Conservation (phyloP, 2,329 filamentous ascomycete genomes). For the Penicillium sp. region DNA sequence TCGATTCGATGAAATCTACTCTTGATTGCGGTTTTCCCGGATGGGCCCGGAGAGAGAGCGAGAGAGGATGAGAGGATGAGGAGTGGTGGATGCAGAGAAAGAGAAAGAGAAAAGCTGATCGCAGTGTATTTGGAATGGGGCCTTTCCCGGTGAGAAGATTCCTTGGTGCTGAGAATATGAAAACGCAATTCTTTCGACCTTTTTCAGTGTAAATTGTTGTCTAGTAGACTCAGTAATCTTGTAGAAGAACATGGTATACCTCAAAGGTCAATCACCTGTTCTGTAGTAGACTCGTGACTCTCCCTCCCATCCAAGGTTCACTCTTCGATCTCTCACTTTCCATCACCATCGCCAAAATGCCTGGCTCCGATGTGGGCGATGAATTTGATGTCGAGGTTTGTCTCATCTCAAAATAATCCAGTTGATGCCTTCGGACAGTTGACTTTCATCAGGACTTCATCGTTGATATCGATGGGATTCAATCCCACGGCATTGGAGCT, state of each 20-base stretch:
- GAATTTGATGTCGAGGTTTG: slow-evolving; percentile 53
- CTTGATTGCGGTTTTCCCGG: slow-evolving; percentile 29
- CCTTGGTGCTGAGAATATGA: slow-evolving; percentile 26
- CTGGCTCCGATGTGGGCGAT: slow-evolving; percentile 55
- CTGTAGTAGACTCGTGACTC: background rate
- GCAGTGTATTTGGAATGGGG: slow-evolving; percentile 21
- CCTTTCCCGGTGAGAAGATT: slow-evolving; percentile 19
- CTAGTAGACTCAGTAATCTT: background rate
- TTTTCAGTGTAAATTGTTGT: background rate
- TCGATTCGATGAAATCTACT: slow-evolving; percentile 31
- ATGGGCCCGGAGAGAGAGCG: slow-evolving; percentile 35
- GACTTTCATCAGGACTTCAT: slow-evolving; percentile 52
- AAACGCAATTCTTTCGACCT: slow-evolving; percentile 19
- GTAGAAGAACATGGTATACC: background rate
- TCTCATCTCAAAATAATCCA: background rate
- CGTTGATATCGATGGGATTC: slow-evolving; percentile 66
- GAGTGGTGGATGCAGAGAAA: slow-evolving; percentile 30
- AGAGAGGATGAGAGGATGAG: slow-evolving; percentile 27
- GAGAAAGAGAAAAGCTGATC: slow-evolving; percentile 16
- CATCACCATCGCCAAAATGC: slow-evolving; percentile 41
- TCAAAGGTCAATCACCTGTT: background rate
- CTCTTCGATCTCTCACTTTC: background rate
- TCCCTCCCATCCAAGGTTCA: background rate
- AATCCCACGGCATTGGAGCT: slow-evolving; percentile 65
- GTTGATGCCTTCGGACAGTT: background rate